Evolutionary conservation across 345 rosid species (phyloP).

Genomic region (Citrus reticulata): DNA sequence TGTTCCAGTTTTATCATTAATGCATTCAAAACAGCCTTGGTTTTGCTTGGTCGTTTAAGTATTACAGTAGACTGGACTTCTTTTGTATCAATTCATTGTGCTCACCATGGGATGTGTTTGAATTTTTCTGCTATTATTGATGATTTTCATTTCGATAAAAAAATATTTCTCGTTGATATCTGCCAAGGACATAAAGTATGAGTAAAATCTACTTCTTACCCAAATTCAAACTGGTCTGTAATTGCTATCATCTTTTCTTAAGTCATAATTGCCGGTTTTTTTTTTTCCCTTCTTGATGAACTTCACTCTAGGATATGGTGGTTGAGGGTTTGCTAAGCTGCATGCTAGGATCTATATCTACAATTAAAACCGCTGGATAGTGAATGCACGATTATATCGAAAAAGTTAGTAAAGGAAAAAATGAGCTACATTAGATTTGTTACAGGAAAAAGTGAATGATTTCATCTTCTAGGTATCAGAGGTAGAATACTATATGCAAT

Average conservation of each 20-base stretch:
- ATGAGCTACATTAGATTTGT: not conserved
- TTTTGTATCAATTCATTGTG: not conserved
- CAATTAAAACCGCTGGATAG: not conserved
- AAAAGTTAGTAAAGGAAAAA: not conserved
- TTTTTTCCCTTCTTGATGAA: not conserved
- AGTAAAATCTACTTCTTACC: not conserved
- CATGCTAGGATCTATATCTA: not conserved
- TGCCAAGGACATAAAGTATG: not conserved
- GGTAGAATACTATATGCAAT: not conserved
- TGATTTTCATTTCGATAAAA: not conserved
- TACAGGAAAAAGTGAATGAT: not conserved
- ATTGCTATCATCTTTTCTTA: not conserved
- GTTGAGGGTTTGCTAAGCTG: not conserved
- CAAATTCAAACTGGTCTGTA: not conserved
- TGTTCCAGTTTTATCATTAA: not conserved
- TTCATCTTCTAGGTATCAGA: not conserved
- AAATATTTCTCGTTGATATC: not conserved
- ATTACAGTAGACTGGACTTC: not conserved
- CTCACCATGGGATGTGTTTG: not conserved
- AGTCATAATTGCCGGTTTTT: not conserved
- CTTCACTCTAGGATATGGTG: not conserved
- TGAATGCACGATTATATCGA: not conserved
- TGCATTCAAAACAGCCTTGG: not conserved
- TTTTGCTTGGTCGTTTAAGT: not conserved
- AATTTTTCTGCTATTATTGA: not conserved